Evolutionary conservation across 2,329 filamentous ascomycete species (phyloP).

Genomic region (Talaromyces sp.): DNA sequence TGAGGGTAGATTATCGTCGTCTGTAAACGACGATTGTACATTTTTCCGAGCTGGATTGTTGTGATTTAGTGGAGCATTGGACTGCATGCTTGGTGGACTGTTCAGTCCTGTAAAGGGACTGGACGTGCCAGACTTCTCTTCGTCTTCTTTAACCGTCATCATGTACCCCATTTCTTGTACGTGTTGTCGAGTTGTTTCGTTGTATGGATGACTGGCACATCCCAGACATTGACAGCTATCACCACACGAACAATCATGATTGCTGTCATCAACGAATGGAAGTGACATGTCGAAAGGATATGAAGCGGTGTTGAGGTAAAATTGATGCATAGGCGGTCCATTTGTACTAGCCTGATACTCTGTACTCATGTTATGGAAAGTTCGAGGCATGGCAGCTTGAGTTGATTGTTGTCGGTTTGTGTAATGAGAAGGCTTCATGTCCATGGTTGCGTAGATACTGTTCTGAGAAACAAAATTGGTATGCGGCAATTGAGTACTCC

Average conservation of each 20-base stretch:
- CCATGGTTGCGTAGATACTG: constrained; percentile 20
- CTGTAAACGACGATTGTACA: not conserved
- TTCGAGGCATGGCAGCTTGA: not conserved
- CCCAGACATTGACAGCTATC: constrained; percentile 46
- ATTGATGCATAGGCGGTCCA: constrained; percentile 13
- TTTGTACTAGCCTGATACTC: constrained; percentile 1
- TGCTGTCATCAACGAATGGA: constrained; percentile 22
- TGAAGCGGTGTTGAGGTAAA: constrained; percentile 17
- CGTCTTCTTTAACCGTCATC: constrained; percentile 35
- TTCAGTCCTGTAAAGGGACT: constrained; percentile 23
- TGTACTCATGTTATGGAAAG: not conserved
- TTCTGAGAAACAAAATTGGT: constrained; percentile 22
- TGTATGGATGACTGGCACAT: constrained; percentile 47
- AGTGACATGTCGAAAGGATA: constrained; percentile 17
- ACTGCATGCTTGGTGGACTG: constrained; percentile 20
- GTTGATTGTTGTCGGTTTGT: constrained; percentile 20
- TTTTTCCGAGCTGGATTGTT: not conserved
- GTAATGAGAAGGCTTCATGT: constrained; percentile 22
- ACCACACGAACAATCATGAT: constrained; percentile 42
- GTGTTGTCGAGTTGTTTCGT: constrained; percentile 43
- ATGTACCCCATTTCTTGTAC: constrained; percentile 46
- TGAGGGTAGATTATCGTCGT: constrained; percentile 4
- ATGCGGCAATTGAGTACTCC: constrained; percentile 2
- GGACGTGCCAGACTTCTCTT: constrained; percentile 24
- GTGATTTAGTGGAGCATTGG: not conserved